phyloP scores from a whole-genome alignment of 2,329 filamentous ascomycete species.

The Chrysoporthe deuterocubensis region DNA sequence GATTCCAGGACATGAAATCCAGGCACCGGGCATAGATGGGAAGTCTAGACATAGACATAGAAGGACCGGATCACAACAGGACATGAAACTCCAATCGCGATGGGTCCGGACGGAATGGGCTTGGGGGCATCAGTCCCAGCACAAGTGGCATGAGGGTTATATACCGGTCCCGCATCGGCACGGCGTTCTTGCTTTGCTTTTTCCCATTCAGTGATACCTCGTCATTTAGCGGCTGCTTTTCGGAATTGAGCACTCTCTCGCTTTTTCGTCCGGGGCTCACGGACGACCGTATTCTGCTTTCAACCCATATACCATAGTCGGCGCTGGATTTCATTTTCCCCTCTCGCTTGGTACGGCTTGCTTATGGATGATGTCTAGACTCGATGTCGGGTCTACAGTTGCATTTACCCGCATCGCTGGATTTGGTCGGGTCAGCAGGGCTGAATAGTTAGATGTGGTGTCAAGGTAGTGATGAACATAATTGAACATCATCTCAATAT shows the following conservation, averaged over 20 bases:
- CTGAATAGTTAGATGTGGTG: not conserved
- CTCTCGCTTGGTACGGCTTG: not conserved
- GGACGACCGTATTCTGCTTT: not conserved
- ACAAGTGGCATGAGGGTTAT: not conserved
- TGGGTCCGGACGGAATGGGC: not conserved
- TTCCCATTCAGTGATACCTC: not conserved
- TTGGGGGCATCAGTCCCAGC: not conserved
- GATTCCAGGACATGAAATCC: too few relatives aligned
- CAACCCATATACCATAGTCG: not conserved
- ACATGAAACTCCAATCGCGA: not conserved
- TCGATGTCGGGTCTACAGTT: not conserved
- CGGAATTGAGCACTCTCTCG: not conserved
- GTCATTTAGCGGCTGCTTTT: not conserved
- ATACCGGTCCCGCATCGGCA: not conserved
- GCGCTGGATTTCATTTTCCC: conserved; percentile 7
- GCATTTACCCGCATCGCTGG: not conserved
- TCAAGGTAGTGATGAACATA: conserved; percentile 2
- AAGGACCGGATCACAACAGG: not conserved
- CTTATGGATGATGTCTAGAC: not conserved
- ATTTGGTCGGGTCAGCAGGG: not conserved
- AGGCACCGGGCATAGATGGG: not conserved
- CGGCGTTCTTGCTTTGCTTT: not conserved
- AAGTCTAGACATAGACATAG: conserved; percentile 5
- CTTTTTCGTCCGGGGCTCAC: not conserved
- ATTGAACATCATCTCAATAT: not conserved